Evolutionary conservation across 176 grass and related monocot species (phyloP), one percentile per base, ranked within the genome.

Genomic region (Raddia guianensis): DNA sequence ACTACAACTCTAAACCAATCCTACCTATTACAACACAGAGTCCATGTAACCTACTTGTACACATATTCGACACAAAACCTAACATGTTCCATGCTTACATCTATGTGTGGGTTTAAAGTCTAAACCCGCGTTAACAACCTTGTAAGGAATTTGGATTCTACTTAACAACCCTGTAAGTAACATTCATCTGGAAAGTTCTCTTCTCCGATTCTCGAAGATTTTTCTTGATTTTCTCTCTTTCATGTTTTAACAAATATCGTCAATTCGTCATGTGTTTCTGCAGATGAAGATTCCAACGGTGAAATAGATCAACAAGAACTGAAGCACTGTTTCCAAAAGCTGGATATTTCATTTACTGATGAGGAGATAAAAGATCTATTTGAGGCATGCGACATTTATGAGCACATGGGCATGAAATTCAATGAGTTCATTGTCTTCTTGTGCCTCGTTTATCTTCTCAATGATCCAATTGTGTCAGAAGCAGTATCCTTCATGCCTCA

Each of bases 271-370:
- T 77, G 4, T 47, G 15, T 66, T 65, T 81, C 54, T 65, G 9
- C 74, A 98, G 96, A 98, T 80, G 96, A 98, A 89, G 96, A 98
- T 89, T 95, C 92, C 63, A 98, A 95, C 84, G 96, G 92, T 79
- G 92, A 90, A 75, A 98, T 98, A 88, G 96, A 98, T 81, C 92
- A 85, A 70, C 71, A 79, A 72, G 96, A 98, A 80, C 79, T 98
- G 9, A 93, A 89, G 21, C 82, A 83, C 78, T 98, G 96, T 76
- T 98, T 98, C 72, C 90, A 98, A 83, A 93, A 92, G 77, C 79
- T 98, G 70, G 92, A 87, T 63, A 84, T 98, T 9, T 80, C 85
- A 58, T 91, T 85, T 74, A 74, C 80, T 60, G 96, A 98, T 55
- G 86, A 91, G 62, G 96, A 98, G 65, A 89, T 95, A 52, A 84